phyloP scores from a whole-genome alignment of 2,329 filamentous ascomycete genomes.

The Claviceps pazoutovae region DNA sequence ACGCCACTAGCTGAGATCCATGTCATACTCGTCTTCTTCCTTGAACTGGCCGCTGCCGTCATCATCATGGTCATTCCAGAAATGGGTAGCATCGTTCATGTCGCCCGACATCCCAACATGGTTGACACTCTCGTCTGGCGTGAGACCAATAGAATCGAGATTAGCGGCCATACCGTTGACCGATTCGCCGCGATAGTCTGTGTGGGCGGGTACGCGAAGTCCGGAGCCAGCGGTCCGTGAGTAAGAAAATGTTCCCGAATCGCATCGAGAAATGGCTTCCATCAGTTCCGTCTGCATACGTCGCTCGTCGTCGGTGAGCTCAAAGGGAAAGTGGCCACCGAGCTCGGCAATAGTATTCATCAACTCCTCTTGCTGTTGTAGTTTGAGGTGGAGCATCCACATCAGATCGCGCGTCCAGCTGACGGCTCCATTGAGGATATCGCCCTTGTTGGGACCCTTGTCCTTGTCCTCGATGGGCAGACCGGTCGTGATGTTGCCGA shows the following conservation, averaged over 20 bases:
- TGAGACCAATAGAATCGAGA: constrained; percentile 23
- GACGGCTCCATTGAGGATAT: constrained; percentile 92
- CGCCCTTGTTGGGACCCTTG: constrained; percentile 96
- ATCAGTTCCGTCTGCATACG: constrained; percentile 90
- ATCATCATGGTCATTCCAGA: constrained; percentile 58
- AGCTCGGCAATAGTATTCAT: constrained; percentile 59
- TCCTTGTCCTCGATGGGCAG: constrained; percentile 93
- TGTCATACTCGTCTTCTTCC: constrained; percentile 86
- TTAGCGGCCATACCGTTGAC: constrained; percentile 33
- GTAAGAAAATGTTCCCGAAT: constrained; percentile 64
- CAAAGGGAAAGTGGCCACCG: constrained; percentile 65
- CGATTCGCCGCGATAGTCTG: constrained; percentile 75
- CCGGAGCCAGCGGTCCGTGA: constrained; percentile 72
- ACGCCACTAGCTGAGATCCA: constrained; percentile 46
- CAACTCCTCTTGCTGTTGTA: constrained; percentile 81
- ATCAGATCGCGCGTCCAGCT: constrained; percentile 96
- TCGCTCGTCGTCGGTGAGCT: constrained; percentile 79
- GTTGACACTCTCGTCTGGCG: constrained; percentile 25
- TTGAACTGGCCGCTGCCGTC: constrained; percentile 70
- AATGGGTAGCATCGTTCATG: constrained; percentile 37
- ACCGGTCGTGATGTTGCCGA: constrained; percentile 80
- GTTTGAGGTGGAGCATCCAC: constrained; percentile 87
- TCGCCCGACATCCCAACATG: constrained; percentile 28
- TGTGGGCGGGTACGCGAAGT: constrained; percentile 82
- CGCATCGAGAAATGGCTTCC: constrained; percentile 74